phyloP scores from a whole-genome alignment of 345 rosid genomes.

The Alliaria petiolata region DNA sequence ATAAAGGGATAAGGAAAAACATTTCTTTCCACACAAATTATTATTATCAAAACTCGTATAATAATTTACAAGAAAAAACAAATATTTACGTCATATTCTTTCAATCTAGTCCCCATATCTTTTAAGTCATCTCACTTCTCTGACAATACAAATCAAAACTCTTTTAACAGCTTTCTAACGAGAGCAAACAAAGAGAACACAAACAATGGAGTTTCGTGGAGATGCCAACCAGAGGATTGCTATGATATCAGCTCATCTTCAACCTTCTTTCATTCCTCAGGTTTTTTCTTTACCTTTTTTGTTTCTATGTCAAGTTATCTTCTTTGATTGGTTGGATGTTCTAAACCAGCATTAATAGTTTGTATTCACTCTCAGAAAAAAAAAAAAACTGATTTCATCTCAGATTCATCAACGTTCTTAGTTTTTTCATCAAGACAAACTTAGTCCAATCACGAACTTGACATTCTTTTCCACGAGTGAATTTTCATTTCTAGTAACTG shows the following conservation, averaged over 20 bases:
- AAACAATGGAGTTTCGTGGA: conserved; percentile 45
- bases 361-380: not conserved
- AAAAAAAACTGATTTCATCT: not conserved
- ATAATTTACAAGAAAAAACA: not conserved
- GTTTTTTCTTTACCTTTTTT: conserved; percentile 19
- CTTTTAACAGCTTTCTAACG: not conserved
- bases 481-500: not conserved
- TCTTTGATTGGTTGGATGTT: not conserved
- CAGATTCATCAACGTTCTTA: not conserved
- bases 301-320: conserved; percentile 10
- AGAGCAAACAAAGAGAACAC: conserved; percentile 10
- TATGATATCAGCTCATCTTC: conserved; percentile 59
- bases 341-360: not conserved
- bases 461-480: not conserved
- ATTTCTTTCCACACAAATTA: conserved; percentile 45
- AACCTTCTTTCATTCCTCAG: conserved; percentile 49
- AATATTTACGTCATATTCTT: conserved; percentile 42
- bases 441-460: not conserved
- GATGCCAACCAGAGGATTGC: conserved; percentile 58
- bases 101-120: conserved; percentile 36
- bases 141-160: conserved; percentile 3
- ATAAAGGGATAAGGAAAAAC: conserved; percentile 47
- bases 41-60: not conserved
- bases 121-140: conserved; percentile 28
- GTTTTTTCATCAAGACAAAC: not conserved